Conservation (phyloP, 148 eudicot genomes). For the Rhododendron williamsianum region DNA sequence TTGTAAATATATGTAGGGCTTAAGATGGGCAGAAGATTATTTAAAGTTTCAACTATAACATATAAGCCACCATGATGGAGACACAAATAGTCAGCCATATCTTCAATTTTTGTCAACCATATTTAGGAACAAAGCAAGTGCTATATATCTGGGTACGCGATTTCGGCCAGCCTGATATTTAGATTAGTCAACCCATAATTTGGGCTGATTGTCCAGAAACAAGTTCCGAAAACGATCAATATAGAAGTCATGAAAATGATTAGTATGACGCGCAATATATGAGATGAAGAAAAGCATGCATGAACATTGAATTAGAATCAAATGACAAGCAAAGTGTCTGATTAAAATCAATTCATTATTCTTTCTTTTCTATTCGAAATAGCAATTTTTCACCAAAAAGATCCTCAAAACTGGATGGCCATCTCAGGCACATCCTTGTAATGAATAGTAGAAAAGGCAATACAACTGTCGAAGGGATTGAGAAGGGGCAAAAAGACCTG, state of each 20-base stretch:
- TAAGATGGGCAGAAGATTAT: background rate
- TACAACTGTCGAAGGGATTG: background rate
- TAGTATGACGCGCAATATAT: background rate
- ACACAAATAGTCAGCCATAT: background rate
- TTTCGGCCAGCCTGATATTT: background rate
- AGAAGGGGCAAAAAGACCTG: background rate
- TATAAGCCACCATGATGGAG: constrained; percentile 12
- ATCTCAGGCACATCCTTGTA: background rate
- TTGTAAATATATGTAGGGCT: background rate
- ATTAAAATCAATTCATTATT: background rate
- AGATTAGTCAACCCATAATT: background rate
- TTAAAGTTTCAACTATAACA: background rate
- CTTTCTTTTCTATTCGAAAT: background rate
- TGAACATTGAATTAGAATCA: background rate
- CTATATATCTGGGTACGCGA: background rate
- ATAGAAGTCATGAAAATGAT: background rate
- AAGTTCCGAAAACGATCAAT: background rate
- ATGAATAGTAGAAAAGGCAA: background rate
- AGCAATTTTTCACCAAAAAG: background rate
- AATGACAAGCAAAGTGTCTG: background rate
- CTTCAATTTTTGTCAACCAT: background rate
- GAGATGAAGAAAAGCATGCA: background rate
- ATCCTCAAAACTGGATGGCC: background rate
- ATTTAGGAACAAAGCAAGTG: background rate
- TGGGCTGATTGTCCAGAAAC: background rate